These are phyloP conservation scores for Phlyctochytrium planicorne DNA, from an alignment of 192 early-diverging fungal species.

Conservation along the genomic window DNA sequence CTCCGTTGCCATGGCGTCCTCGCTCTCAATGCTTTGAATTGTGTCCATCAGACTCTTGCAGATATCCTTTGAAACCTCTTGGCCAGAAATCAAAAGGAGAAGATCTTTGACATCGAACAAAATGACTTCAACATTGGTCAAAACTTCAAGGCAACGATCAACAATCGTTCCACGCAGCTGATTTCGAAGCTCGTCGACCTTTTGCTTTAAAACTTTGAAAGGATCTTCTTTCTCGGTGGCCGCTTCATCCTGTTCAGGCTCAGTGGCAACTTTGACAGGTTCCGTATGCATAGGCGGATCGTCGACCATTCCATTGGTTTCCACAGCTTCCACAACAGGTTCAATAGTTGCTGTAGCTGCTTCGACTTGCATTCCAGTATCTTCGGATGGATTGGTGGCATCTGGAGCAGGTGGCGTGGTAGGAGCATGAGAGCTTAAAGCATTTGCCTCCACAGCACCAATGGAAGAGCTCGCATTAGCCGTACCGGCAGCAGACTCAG, in stretches of 20 bases:
- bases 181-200: conserved; percentile 38
- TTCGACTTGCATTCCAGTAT: not conserved
- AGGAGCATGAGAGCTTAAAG: not conserved
- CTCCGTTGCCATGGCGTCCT: too few relatives aligned
- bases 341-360: not conserved
- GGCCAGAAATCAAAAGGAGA: too few relatives aligned
- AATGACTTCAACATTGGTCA: conserved; percentile 57
- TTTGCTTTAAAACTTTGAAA: conserved; percentile 31
- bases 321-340: not conserved
- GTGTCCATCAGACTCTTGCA: too few relatives aligned
- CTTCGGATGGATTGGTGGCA: not conserved
- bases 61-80: too few relatives aligned
- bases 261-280: not conserved
- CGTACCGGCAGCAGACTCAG: conserved; percentile 8
- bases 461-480: conserved; percentile 6
- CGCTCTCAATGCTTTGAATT: too few relatives aligned
- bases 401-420: too few relatives aligned
- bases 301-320: not conserved
- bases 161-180: conserved; percentile 41
- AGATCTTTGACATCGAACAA: conserved; percentile 59
- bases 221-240: not conserved
- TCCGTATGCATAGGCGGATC: too few relatives aligned
- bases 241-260: not conserved
- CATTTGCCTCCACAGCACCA: not conserved
- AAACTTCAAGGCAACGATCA: conserved; percentile 35